Percentiles rank a stretch among this genome's conserved stretches.
phyloP scores from a whole-genome alignment of 306 rosid species.

The Fragaria vesca region DNA sequence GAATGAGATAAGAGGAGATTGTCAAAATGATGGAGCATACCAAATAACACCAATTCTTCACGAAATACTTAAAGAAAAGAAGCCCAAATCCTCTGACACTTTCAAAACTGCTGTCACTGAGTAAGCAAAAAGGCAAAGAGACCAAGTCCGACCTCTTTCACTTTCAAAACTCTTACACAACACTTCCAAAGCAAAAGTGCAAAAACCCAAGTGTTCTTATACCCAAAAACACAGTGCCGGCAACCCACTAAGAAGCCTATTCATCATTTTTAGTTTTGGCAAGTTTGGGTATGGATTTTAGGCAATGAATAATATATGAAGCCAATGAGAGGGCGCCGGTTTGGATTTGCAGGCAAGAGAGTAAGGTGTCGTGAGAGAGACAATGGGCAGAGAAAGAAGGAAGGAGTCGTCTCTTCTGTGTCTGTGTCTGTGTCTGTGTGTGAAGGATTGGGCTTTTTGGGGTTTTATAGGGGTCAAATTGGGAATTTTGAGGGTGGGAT shows the following conservation, averaged over 20 bases:
- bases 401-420: not conserved
- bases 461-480: constrained; percentile 7
- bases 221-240: constrained; percentile 33
- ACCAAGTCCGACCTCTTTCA: constrained; percentile 30
- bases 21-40: constrained; percentile 31
- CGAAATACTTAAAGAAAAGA: not conserved
- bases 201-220: constrained; percentile 7
- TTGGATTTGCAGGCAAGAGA: not conserved
- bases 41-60: constrained; percentile 45
- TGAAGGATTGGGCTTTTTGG: not conserved
- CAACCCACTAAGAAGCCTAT: constrained; percentile 12
- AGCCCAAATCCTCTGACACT: constrained; percentile 29
- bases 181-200: constrained; percentile 22
- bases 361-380: not conserved
- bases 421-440: not conserved
- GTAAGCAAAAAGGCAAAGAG: constrained; percentile 10
- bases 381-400: not conserved
- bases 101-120: constrained; percentile 24
- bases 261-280: not conserved
- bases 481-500: constrained; percentile 22
- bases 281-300: not conserved
- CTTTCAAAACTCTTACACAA: constrained; percentile 27
- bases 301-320: not conserved
- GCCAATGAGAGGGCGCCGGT: not conserved
- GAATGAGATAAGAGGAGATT: constrained; percentile 16